phyloP scores from a whole-genome alignment of 75 land plant species.

The Adiantum capillusveneris region DNA sequence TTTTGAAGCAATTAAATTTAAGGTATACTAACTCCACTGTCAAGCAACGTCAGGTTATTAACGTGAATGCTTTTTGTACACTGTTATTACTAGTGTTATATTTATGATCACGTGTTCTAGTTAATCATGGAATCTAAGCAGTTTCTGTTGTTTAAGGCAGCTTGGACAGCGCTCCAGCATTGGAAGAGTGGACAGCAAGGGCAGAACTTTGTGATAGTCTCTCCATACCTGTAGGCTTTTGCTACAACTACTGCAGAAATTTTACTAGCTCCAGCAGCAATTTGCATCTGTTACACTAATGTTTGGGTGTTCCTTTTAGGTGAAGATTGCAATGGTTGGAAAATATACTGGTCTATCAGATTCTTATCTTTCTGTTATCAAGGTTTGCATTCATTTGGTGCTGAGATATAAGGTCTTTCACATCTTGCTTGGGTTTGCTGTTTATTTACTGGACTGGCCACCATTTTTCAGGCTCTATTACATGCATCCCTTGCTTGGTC shows the following conservation, averaged over 20 bases:
- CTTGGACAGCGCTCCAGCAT: slow-evolving; percentile 39
- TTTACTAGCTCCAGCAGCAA: neutral
- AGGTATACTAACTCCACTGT: slow-evolving; percentile 17
- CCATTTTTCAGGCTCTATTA: slow-evolving; percentile 63
- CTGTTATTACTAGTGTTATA: too few species aligned
- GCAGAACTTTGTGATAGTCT: slow-evolving; percentile 73
- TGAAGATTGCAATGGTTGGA: slow-evolving; percentile 96
- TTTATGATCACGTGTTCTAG: too few species aligned
- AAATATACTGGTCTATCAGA: slow-evolving; percentile 90
- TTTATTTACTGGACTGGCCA: neutral
- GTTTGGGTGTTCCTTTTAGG: slow-evolving; percentile 33
- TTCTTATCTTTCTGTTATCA: slow-evolving; percentile 92
- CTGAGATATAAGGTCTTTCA: too few species aligned
- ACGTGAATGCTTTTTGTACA: too few species aligned
- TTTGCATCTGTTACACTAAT: neutral
- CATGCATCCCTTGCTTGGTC: slow-evolving; percentile 86
- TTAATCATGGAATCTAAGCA: neutral
- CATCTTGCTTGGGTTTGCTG: neutral
- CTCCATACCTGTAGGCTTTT: slow-evolving; percentile 43
- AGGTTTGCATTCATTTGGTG: slow-evolving; percentile 45
- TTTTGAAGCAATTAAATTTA: slow-evolving; percentile 49
- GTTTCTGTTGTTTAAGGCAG: slow-evolving; percentile 27
- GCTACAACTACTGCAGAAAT: neutral
- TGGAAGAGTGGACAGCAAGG: slow-evolving; percentile 66
- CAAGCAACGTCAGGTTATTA: too few species aligned